Percentiles rank a stretch among this genome's conserved stretches.
These are phyloP conservation scores for Crithidia brevicula DNA, from an alignment of 208 protist species.

Conservation along the genomic window DNA sequence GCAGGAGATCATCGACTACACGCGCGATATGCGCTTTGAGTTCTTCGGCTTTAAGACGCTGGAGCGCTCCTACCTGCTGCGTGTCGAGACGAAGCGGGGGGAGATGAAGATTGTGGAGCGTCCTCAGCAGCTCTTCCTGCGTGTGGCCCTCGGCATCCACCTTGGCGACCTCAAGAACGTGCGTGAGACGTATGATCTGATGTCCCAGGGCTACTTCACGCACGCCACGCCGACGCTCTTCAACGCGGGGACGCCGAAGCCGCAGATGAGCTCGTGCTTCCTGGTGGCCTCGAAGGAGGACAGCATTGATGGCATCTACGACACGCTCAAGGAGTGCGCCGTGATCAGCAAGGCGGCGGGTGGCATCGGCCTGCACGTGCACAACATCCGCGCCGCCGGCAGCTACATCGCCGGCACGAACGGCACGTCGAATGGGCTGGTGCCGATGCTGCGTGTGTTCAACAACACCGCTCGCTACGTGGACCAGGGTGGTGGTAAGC, in stretches of 20 bases:
- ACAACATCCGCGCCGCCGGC: constrained; percentile 96
- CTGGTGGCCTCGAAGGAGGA: constrained; percentile 99
- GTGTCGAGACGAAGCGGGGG: constrained; percentile 73
- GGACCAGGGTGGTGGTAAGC: constrained; percentile 98
- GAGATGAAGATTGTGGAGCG: constrained; percentile 95
- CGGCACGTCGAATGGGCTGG: constrained; percentile 96
- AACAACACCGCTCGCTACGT: constrained; percentile 99
- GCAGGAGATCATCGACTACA: constrained; percentile 94
- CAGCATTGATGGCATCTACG: constrained; percentile 99
- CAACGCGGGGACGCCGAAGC: constrained; percentile 96
- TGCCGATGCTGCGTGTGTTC: constrained; percentile 99
- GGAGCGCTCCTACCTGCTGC: constrained; percentile 98
- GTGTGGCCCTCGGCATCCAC: constrained; percentile 98
- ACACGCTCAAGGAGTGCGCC: constrained; percentile 98
- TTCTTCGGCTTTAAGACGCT: constrained; percentile 99
- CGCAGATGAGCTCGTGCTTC: constrained; percentile 98
- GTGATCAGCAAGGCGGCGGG: constrained; percentile 98
- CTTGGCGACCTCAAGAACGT: constrained; percentile 90
- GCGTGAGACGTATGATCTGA: constrained; percentile 96
- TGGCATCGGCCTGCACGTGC: constrained; percentile 97
- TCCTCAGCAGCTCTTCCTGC: constrained; percentile 99
- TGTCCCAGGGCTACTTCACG: constrained; percentile 96
- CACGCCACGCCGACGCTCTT: constrained; percentile 99
- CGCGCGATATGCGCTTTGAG: constrained; percentile 96
- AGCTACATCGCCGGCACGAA: constrained; percentile 99